These are phyloP conservation scores for Osmanthus fragrans DNA, from an alignment of 257 asterid species.

Conservation along the genomic window DNA sequence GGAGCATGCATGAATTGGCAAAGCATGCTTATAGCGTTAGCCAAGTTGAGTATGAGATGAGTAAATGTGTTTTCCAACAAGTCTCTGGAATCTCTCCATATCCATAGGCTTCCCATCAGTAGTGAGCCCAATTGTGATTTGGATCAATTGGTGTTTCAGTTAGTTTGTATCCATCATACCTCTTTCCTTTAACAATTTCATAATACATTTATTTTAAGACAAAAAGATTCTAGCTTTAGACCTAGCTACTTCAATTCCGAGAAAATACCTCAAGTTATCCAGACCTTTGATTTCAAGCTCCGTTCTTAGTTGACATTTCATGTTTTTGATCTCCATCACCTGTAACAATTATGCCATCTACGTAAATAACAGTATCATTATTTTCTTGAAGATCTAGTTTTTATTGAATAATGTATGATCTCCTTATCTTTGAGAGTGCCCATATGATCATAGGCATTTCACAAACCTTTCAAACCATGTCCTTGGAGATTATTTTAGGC, in stretches of 20 bases:
- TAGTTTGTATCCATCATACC: background rate
- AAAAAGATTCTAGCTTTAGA: background rate
- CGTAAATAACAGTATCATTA: background rate
- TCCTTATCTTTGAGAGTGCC: background rate
- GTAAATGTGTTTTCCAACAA: background rate
- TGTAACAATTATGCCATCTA: background rate
- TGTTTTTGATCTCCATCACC: background rate
- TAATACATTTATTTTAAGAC: background rate
- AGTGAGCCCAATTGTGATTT: background rate
- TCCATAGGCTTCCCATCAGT: background rate
- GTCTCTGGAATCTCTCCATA: background rate
- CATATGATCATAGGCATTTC: background rate
- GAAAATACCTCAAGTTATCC: background rate
- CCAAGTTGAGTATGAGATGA: background rate
- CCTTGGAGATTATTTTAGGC: background rate
- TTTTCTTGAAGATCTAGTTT: background rate
- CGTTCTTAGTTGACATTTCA: background rate
- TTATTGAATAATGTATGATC: background rate
- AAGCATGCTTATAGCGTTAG: background rate
- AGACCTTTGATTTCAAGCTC: background rate
- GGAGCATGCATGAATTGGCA: background rate
- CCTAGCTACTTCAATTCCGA: background rate
- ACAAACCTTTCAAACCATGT: background rate
- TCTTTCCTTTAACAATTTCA: background rate
- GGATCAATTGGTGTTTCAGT: background rate